phyloP scores from a whole-genome alignment of 2,329 filamentous ascomycete species.

The Eutypa lata region DNA sequence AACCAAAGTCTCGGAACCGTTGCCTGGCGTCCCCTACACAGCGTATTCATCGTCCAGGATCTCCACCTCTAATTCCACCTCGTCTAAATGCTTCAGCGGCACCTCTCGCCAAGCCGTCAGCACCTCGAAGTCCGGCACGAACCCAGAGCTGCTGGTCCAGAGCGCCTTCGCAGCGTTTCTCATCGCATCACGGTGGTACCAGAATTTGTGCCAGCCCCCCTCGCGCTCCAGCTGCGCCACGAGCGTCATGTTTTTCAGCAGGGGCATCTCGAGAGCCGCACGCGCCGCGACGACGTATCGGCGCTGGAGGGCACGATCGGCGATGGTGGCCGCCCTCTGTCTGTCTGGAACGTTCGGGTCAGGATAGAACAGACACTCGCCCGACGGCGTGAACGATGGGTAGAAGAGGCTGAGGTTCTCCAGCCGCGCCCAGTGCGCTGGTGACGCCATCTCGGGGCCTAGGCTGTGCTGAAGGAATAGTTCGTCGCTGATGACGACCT shows the following conservation, averaged over 20 bases:
- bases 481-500: background rate
- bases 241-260: slow-evolving; percentile 1
- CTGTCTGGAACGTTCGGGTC: background rate
- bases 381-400: background rate
- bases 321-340: background rate
- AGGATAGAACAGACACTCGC: slow-evolving; percentile 1
- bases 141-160: slow-evolving; percentile 1
- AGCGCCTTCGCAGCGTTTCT: background rate
- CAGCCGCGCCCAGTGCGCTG: background rate
- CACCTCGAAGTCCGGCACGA: background rate
- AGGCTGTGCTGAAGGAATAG: background rate
- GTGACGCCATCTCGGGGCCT: background rate
- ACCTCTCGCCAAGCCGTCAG: background rate
- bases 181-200: background rate
- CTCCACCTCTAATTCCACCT: background rate
- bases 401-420: background rate
- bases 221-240: background rate
- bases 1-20: no score
- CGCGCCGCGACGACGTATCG: background rate
- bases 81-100: background rate
- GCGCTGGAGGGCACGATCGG: background rate
- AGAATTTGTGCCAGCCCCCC: slow-evolving; percentile 1
- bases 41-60: background rate
- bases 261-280: slow-evolving; percentile 1
- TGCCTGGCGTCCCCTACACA: background rate